Evolutionary conservation across 2,329 filamentous ascomycete genomes (phyloP).

Genomic region (Microcera coccophila): DNA sequence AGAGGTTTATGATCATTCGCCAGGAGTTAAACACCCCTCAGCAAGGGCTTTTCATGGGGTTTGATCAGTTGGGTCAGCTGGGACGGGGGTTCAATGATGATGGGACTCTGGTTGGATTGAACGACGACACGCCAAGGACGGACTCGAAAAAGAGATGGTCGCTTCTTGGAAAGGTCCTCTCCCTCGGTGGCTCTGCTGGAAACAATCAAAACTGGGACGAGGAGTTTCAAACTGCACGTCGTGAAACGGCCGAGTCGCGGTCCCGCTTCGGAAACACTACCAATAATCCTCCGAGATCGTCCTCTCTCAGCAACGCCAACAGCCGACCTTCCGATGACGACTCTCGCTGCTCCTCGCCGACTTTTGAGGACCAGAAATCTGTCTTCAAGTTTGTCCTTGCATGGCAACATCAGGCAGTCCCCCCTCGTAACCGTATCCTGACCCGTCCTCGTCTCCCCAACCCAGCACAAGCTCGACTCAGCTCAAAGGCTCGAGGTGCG

Average conservation of each 20-base stretch:
- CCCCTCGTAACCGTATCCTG: slow-evolving; percentile 59
- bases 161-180: slow-evolving; percentile 60
- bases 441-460: slow-evolving; percentile 65
- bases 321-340: slow-evolving; percentile 46
- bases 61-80: slow-evolving; percentile 42
- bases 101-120: slow-evolving; percentile 22
- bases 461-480: slow-evolving; percentile 64
- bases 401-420: slow-evolving; percentile 54
- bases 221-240: slow-evolving; percentile 48
- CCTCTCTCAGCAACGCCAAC: slow-evolving; percentile 27
- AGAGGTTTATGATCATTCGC: slow-evolving; percentile 82
- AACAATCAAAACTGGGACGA: slow-evolving; percentile 32
- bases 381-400: slow-evolving; percentile 73
- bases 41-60: slow-evolving; percentile 46
- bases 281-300: slow-evolving; percentile 36
- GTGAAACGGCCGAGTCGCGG: slow-evolving; percentile 47
- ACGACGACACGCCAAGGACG: slow-evolving; percentile 27
- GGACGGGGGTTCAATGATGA: slow-evolving; percentile 27
- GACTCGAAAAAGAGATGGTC: slow-evolving; percentile 60
- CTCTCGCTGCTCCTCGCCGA: slow-evolving; percentile 52
- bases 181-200: slow-evolving; percentile 23
- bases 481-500: slow-evolving; percentile 36
- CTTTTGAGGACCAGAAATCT: slow-evolving; percentile 55
- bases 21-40: slow-evolving; percentile 59
- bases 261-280: slow-evolving; percentile 26